These are phyloP conservation scores for Setomelanomma holmii DNA, from an alignment of 2,329 filamentous ascomycete species.

Conservation along the genomic window DNA sequence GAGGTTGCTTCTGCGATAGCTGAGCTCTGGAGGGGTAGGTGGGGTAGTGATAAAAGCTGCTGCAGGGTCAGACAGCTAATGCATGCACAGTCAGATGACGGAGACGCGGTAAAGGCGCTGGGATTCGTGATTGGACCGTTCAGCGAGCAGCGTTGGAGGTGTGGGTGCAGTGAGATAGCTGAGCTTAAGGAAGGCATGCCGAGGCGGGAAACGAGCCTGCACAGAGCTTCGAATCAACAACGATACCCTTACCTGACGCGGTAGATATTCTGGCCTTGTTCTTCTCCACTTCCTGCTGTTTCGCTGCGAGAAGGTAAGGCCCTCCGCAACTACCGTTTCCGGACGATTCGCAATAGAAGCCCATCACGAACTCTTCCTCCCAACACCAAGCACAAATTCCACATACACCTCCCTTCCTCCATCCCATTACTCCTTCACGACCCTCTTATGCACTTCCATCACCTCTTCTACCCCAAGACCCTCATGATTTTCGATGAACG, in stretches of 20 bases:
- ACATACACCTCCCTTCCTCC: background rate
- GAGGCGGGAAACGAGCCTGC: background rate
- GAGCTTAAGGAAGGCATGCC: background rate
- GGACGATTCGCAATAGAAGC: too few relatives aligned
- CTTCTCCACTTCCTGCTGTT: conserved; percentile 51
- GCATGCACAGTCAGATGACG: conserved; percentile 42
- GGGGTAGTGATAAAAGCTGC: conserved; percentile 43
- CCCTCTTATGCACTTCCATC: too few relatives aligned
- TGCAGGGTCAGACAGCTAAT: conserved; percentile 27
- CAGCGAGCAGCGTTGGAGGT: conserved; percentile 10
- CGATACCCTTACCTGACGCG: background rate
- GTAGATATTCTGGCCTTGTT: conserved; percentile 41
- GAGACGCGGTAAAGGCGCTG: conserved; percentile 25
- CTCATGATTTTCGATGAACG: background rate
- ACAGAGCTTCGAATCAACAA: background rate
- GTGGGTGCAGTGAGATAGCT: conserved; percentile 2
- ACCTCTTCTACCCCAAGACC: background rate
- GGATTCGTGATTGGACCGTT: conserved; percentile 29
- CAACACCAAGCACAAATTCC: background rate
- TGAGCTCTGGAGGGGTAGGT: conserved; percentile 38
- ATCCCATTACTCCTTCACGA: background rate
- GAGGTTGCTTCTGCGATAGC: too few relatives aligned
- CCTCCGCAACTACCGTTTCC: too few relatives aligned
- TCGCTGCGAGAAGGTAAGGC: too few relatives aligned
- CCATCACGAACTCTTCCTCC: background rate